Percentiles rank a stretch among this genome's conserved stretches.
Evolutionary conservation across 441 rosid genomes (phyloP).

Genomic region (Pelargonium hybrid): DNA sequence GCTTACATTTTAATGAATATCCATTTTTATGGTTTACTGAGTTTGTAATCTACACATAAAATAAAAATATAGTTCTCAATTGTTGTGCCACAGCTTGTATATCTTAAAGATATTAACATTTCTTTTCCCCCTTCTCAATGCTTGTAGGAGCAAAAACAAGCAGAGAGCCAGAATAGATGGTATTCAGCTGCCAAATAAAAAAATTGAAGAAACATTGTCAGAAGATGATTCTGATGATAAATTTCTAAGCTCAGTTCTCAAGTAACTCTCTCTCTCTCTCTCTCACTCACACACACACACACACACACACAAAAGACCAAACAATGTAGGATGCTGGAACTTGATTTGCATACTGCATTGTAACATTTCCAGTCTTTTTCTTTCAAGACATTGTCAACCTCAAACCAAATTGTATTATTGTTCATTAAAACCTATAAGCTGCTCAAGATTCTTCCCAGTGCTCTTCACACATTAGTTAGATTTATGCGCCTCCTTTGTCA

Average conservation of each 20-base stretch:
- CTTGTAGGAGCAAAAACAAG: neutral
- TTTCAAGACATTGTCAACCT: neutral
- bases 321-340: neutral
- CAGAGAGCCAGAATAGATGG: neutral
- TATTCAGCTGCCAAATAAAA: neutral
- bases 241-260: neutral
- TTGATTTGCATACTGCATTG: neutral
- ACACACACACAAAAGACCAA: neutral
- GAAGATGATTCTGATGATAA: neutral
- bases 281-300: neutral
- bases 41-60: neutral
- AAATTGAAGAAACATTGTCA: neutral
- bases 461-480: neutral
- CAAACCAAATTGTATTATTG: neutral
- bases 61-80: neutral
- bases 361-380: conserved; percentile 1
- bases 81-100: neutral
- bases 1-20: conserved; percentile 6
- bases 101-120: conserved; percentile 1
- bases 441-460: neutral
- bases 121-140: neutral
- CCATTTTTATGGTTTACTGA: neutral
- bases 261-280: neutral
- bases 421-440: neutral
- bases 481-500: neutral